Base-by-base conservation (phyloP, 192 early-diverging fungal genomes). In the Coemansia sp. region DNA sequence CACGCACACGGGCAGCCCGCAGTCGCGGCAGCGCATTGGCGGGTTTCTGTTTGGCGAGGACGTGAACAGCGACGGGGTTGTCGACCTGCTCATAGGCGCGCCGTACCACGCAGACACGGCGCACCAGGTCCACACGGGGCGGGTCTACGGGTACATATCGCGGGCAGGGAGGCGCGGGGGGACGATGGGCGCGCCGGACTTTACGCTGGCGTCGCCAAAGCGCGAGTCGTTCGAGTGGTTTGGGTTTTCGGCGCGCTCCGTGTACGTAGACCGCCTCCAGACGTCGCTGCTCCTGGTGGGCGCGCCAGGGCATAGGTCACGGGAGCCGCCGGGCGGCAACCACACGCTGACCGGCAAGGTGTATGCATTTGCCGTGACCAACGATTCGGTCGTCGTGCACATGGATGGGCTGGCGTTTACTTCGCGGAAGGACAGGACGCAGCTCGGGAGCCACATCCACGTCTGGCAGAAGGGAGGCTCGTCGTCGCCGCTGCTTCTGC, bases 61-160 rank as follows among this genome's bases (percentile, higher is more conserved):
- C 73, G 41, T 92, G 36, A 78, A 90, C 54, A 82, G 81, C 45
- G 85, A 91, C 60, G 89, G 88, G 4, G 84, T 64, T 32, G 70
- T 61, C n/a, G 92, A 94, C 70, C 68, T 94, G 25, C 39, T 92
- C 0, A 68, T 92, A 20, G 91, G 88, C 7, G 88, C 89, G 47
- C 91, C 92, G 1, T 80, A 85, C 51, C 74, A 79, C 49, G 70
- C 75, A 6, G 66, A 68, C 29, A 7, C 53, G 40, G 51, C 62
- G 3, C 45, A 53, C 25, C 56, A 63, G 19, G 49, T 49, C 38
- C 74, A 89, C 67, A 64, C 73, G 1, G 89, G 88, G 3, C 57
- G 65, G 3, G 56, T 89, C 20, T 79, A 81, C 57, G 77, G 73
- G 9, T 88, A 83, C 25, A 15, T 77, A 39, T 64, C 76, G 10